phyloP scores from a whole-genome alignment of 164 flowering plant species.

The Nymphaea thermarum region DNA sequence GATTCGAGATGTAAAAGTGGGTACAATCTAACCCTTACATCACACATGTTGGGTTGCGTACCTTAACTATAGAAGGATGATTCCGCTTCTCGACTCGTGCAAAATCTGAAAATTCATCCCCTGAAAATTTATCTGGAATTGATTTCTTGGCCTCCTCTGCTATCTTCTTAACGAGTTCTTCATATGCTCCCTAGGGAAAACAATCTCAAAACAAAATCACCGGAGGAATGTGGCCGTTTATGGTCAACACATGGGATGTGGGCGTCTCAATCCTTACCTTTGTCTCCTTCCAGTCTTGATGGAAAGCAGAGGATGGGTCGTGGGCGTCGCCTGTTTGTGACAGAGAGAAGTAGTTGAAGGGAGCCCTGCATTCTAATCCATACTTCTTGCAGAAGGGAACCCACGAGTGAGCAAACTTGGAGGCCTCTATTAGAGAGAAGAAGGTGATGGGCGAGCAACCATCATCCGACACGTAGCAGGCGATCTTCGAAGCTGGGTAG shows the following conservation, averaged over 20 bases:
- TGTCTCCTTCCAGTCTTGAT: too few species aligned
- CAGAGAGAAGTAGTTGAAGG: constrained; percentile 32
- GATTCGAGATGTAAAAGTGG: neutral
- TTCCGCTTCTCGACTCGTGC: constrained; percentile 17
- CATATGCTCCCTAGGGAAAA: constrained; percentile 39
- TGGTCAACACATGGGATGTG: too few species aligned
- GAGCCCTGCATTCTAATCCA: constrained; percentile 35
- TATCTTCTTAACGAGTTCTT: constrained; percentile 24
- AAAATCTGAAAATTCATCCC: constrained; percentile 23
- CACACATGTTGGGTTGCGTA: constrained; percentile 5
- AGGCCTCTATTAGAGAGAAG: constrained; percentile 38
- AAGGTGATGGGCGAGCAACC: constrained; percentile 45
- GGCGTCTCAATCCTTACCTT: too few species aligned
- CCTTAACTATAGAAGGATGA: constrained; percentile 47
- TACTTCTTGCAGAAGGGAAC: constrained; percentile 62
- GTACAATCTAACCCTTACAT: too few species aligned
- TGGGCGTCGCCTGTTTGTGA: too few species aligned
- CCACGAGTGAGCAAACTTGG: constrained; percentile 45
- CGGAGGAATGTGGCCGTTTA: too few species aligned
- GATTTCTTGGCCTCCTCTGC: constrained; percentile 17
- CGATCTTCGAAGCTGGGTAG: constrained; percentile 49
- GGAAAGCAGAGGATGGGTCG: too few species aligned
- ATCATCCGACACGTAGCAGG: constrained; percentile 66
- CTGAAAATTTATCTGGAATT: constrained; percentile 1
- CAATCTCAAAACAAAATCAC: too few species aligned